A percentile compares a stretch with the other conserved stretches of the same genome.
phyloP scores from a whole-genome alignment of 2,329 filamentous ascomycete species.

The Helotiales sp. region DNA sequence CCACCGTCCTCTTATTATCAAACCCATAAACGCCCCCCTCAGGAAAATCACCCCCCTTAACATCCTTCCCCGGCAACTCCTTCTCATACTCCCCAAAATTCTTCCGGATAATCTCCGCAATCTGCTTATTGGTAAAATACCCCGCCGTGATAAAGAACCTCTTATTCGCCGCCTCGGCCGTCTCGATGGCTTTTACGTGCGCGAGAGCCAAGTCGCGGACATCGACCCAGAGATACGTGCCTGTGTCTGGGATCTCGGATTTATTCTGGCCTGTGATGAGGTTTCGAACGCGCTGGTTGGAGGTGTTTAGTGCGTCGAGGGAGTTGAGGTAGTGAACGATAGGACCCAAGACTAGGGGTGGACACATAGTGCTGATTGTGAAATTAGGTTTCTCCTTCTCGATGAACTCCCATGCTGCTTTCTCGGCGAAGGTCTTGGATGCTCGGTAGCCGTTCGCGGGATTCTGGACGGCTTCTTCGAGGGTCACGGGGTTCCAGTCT shows the following conservation, averaged over 20 bases:
- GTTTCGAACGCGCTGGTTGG: slow-evolving; percentile 66
- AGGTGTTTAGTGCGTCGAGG: slow-evolving; percentile 68
- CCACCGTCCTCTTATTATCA: slow-evolving; percentile 54
- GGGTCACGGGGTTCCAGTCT: slow-evolving; percentile 57
- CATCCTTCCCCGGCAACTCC: slow-evolving; percentile 45
- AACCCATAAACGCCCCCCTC: slow-evolving; percentile 50
- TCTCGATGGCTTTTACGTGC: slow-evolving; percentile 60
- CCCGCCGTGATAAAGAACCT: slow-evolving; percentile 64
- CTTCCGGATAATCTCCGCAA: slow-evolving; percentile 55
- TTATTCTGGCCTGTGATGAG: slow-evolving; percentile 63
- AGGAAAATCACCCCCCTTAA: slow-evolving; percentile 36
- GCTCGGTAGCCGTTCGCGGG: slow-evolving; percentile 40
- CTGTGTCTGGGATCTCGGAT: slow-evolving; percentile 56
- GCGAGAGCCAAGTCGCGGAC: slow-evolving; percentile 62
- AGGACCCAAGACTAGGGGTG: slow-evolving; percentile 62
- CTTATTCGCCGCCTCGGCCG: slow-evolving; percentile 57
- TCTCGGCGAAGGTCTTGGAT: slow-evolving; percentile 65
- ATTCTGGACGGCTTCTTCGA: slow-evolving; percentile 47
- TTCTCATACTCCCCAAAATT: slow-evolving; percentile 53
- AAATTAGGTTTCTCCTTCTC: slow-evolving; percentile 56
- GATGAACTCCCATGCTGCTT: slow-evolving; percentile 65
- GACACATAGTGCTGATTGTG: slow-evolving; percentile 60
- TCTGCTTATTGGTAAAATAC: slow-evolving; percentile 60
- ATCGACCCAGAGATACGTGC: slow-evolving; percentile 59
- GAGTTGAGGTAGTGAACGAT: slow-evolving; percentile 63